Evolutionary conservation across 441 rosid species (phyloP).

Genomic region (Gossypium schwendimanii): DNA sequence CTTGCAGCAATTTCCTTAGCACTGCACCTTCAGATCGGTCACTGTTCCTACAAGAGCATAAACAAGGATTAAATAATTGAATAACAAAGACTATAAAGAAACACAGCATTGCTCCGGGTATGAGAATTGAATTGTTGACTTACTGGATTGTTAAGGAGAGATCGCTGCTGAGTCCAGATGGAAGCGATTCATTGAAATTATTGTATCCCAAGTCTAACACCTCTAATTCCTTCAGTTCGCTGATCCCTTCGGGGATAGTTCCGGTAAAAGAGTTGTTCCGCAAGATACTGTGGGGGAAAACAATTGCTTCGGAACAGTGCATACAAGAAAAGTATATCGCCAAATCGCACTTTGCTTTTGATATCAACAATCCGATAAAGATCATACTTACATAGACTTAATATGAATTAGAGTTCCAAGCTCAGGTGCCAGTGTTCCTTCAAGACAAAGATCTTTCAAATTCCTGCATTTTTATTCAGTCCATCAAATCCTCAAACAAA

Average conservation of each 20-base stretch:
- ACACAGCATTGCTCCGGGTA: neutral
- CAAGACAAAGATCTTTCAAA: conserved; percentile 40
- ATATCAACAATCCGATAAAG: neutral
- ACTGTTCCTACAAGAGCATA: conserved; percentile 30
- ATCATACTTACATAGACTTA: conserved; percentile 35
- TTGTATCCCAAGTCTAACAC: conserved; percentile 40
- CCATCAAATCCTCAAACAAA: neutral
- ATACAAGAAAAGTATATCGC: neutral
- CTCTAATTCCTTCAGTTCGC: conserved; percentile 36
- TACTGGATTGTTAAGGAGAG: conserved; percentile 35
- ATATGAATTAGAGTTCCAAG: conserved; percentile 32
- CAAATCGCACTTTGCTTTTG: neutral
- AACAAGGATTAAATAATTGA: neutral
- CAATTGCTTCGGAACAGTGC: neutral
- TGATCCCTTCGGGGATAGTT: conserved; percentile 32
- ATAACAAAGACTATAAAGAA: neutral
- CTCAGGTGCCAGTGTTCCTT: conserved; percentile 42
- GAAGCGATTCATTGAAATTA: conserved; percentile 36
- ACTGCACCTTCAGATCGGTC: conserved; percentile 24
- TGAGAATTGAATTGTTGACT: conserved; percentile 13
- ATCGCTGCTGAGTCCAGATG: conserved; percentile 28
- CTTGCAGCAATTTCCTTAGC: conserved; percentile 33
- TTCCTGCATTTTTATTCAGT: conserved; percentile 26
- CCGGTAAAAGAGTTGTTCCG: conserved; percentile 45
- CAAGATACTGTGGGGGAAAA: conserved; percentile 27